phyloP scores from a whole-genome alignment of 179 eudicot genomes.

The Heliamphora pulchella region DNA sequence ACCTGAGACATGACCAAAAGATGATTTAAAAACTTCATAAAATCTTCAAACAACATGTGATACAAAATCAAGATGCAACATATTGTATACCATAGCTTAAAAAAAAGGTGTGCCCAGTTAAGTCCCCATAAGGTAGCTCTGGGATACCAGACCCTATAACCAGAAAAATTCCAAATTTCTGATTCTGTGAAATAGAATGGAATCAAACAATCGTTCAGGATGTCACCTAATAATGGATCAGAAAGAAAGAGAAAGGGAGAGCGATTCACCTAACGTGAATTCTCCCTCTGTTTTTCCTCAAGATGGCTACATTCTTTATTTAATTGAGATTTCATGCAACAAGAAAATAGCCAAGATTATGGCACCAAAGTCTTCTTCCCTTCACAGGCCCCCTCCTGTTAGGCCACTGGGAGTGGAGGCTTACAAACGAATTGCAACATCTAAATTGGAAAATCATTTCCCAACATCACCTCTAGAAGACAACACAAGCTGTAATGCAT shows the following conservation, averaged over 20 bases:
- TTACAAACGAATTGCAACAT: no score
- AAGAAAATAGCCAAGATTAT: background rate
- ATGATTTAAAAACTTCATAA: background rate
- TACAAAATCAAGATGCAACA: background rate
- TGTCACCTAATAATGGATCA: background rate
- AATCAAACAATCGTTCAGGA: background rate
- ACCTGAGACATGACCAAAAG: constrained; percentile 31
- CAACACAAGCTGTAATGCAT: background rate
- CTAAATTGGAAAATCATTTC: background rate
- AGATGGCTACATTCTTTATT: background rate
- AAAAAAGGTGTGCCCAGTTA: background rate
- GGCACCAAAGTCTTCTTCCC: background rate
- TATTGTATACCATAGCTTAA: background rate
- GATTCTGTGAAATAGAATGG: background rate
- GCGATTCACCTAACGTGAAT: background rate
- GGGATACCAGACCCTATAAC: background rate
- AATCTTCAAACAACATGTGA: background rate
- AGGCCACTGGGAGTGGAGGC: background rate
- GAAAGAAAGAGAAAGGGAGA: background rate
- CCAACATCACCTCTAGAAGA: background rate
- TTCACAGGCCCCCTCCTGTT: background rate
- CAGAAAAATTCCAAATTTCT: background rate
- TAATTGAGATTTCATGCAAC: background rate
- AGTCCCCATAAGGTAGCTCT: background rate
- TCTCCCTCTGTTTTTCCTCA: background rate